Conservation (phyloP, 768 basidiomycete species). For the Boletus rubropictus region DNA sequence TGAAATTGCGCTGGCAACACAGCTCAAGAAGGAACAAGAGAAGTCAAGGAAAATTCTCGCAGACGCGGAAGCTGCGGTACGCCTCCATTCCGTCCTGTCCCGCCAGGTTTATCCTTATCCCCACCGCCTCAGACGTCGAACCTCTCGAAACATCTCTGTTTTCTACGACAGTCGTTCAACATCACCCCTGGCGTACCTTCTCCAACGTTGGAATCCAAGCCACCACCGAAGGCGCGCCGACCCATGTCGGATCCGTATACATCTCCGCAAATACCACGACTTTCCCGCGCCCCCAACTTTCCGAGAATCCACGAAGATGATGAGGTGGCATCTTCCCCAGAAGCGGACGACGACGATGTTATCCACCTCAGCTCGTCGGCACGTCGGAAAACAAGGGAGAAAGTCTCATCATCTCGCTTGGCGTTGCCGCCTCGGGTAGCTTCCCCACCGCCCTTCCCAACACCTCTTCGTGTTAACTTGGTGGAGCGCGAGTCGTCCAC, state of each 20-base stretch:
- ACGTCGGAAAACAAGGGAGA: constrained; percentile 44
- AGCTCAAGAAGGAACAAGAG: constrained; percentile 77
- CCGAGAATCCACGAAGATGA: constrained; percentile 68
- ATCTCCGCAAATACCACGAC: constrained; percentile 48
- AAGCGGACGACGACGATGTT: constrained; percentile 38
- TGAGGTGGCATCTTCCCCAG: constrained; percentile 41
- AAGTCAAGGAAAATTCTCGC: constrained; percentile 66
- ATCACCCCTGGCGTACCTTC: constrained; percentile 35
- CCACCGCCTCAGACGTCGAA: constrained; percentile 40
- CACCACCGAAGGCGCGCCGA: constrained; percentile 47
- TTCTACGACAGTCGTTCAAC: constrained; percentile 59
- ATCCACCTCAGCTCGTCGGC: constrained; percentile 35
- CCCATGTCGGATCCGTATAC: constrained; percentile 38
- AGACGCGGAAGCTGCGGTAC: constrained; percentile 71
- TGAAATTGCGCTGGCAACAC: constrained; percentile 67
- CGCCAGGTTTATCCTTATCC: constrained; percentile 1
- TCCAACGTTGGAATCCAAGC: constrained; percentile 35
- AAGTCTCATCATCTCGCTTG: constrained; percentile 44
- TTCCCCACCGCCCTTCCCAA: constrained; percentile 35
- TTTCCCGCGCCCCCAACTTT: constrained; percentile 60
- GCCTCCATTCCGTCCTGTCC: constrained; percentile 26
- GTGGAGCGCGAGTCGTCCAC: constrained; percentile 31
- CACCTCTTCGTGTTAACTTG: constrained; percentile 31
- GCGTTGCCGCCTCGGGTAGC: constrained; percentile 41
- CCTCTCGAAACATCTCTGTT: constrained; percentile 59